phyloP scores from a whole-genome alignment of 176 grass and related monocot genomes.

The Carex littledalei region DNA sequence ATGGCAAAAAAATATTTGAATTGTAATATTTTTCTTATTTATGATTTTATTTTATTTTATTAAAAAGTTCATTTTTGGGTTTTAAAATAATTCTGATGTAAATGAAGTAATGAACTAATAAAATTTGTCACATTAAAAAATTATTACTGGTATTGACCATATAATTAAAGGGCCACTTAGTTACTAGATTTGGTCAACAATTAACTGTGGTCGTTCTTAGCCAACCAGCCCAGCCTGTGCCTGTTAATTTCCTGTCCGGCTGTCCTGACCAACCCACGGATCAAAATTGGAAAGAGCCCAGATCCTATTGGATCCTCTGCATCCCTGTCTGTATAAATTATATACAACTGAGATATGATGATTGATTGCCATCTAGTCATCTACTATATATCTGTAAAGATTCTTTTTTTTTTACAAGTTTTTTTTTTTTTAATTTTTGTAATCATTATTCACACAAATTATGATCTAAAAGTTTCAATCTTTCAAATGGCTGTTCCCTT shows the following conservation, averaged over 20 bases:
- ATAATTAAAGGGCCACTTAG: conserved; percentile 6
- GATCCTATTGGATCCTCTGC: background rate
- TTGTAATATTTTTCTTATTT: background rate
- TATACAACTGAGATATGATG: background rate
- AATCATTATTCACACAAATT: background rate
- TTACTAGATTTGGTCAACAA: conserved; percentile 18
- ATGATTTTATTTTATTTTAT: background rate
- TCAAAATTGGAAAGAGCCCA: conserved; percentile 18
- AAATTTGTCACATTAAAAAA: background rate
- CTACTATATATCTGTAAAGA: background rate
- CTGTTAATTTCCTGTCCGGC: background rate
- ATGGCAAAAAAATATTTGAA: background rate
- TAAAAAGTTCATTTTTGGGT: background rate
- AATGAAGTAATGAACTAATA: background rate
- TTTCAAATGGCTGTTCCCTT: background rate
- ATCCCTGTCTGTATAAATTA: background rate
- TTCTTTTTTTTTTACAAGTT: background rate
- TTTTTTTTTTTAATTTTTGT: background rate
- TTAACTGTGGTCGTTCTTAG: conserved; percentile 10
- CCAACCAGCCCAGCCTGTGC: conserved; percentile 4
- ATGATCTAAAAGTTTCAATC: background rate
- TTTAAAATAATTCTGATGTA: background rate
- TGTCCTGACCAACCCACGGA: background rate
- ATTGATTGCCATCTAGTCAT: background rate
- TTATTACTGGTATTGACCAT: background rate